These are phyloP conservation scores for Sherardia arvensis DNA, from an alignment of 257 asterid genomes.

Conservation along the genomic window DNA sequence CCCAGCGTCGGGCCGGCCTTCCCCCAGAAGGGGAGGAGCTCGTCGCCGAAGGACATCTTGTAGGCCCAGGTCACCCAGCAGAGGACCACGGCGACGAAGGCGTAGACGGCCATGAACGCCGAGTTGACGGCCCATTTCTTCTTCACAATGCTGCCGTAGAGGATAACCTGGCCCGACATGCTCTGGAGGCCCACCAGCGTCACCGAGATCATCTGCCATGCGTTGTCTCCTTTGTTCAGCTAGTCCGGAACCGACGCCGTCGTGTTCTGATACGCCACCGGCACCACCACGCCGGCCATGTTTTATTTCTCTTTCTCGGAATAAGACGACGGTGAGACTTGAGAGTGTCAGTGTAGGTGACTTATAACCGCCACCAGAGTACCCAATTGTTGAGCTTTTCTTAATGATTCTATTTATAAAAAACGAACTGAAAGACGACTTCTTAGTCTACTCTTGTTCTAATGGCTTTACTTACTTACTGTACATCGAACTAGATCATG, in stretches of 20 bases:
- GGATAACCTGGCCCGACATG: slow-evolving; percentile 51
- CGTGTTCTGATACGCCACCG: slow-evolving; percentile 35
- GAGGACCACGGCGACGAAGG: slow-evolving; percentile 47
- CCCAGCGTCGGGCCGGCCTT: slow-evolving; percentile 47
- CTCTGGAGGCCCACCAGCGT: slow-evolving; percentile 59
- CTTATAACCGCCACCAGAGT: not conserved
- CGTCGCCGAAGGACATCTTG: slow-evolving; percentile 51
- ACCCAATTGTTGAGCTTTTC: not conserved
- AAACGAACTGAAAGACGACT: not conserved
- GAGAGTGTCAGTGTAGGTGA: too few relatives aligned
- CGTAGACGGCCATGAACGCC: slow-evolving; percentile 61
- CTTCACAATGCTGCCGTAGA: slow-evolving; percentile 53
- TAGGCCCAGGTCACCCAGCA: slow-evolving; percentile 61
- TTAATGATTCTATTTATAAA: too few relatives aligned
- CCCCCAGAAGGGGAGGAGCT: slow-evolving; percentile 58
- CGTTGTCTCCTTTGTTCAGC: slow-evolving; percentile 65
- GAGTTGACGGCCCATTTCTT: slow-evolving; percentile 62
- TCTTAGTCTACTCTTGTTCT: not conserved
- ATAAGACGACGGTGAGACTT: too few relatives aligned
- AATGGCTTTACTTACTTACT: too few relatives aligned
- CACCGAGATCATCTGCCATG: slow-evolving; percentile 60
- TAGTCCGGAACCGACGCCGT: slow-evolving; percentile 41
- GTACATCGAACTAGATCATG: too few relatives aligned
- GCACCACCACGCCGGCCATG: not conserved
- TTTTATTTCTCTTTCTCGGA: too few relatives aligned